phyloP scores from a whole-genome alignment of 495 filamentous ascomycete species.

The Daldinia concentrica region DNA sequence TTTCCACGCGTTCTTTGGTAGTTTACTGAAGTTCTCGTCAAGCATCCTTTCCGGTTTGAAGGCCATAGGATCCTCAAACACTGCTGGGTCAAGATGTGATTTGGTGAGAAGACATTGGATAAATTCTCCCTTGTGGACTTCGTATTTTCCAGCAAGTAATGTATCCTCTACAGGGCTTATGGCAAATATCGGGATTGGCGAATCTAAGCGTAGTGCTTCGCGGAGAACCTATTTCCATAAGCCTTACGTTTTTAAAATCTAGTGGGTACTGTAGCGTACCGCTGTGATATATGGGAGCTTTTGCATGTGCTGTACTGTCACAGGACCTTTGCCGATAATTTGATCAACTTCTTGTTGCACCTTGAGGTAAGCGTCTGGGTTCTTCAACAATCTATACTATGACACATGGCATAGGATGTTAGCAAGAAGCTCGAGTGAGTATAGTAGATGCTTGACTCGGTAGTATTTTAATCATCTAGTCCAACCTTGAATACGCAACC shows the following conservation, averaged over 20 bases:
- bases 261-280: slow-evolving; percentile 18
- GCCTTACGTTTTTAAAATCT: background rate
- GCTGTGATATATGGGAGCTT: slow-evolving; percentile 68
- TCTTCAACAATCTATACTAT: slow-evolving; percentile 49
- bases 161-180: slow-evolving; percentile 53
- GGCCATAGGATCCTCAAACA: slow-evolving; percentile 58
- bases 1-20: slow-evolving; percentile 63
- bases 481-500: too few relatives aligned
- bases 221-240: slow-evolving; percentile 53
- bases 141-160: slow-evolving; percentile 69
- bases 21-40: slow-evolving; percentile 62
- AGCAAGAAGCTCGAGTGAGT: background rate
- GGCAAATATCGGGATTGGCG: slow-evolving; percentile 67
- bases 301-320: slow-evolving; percentile 68
- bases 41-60: slow-evolving; percentile 68
- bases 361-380: slow-evolving; percentile 46
- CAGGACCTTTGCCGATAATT: slow-evolving; percentile 66
- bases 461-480: background rate
- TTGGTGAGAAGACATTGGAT: slow-evolving; percentile 58
- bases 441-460: background rate
- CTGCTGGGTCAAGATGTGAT: slow-evolving; percentile 52
- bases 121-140: slow-evolving; percentile 62
- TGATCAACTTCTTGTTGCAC: slow-evolving; percentile 53
- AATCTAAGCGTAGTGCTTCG: slow-evolving; percentile 70
- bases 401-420: background rate